These are phyloP conservation scores for Barnettozyma vustinii DNA, from an alignment of 805 yeast species.

Conservation along the genomic window DNA sequence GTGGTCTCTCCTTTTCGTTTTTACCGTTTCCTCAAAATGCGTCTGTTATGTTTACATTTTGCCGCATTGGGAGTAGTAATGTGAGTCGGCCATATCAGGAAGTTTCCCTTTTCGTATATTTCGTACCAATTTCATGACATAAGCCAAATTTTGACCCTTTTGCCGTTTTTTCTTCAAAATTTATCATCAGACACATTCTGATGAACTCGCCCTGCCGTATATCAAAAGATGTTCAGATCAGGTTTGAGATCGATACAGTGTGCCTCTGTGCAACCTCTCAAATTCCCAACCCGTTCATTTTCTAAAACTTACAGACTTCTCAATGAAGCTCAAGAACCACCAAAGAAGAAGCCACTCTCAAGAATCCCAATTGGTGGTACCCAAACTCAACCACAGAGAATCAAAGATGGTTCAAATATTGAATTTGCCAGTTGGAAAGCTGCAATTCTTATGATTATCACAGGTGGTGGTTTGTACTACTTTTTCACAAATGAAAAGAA, in stretches of 20 bases:
- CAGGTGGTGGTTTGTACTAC: conserved; percentile 68
- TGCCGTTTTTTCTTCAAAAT: background rate
- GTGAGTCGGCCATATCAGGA: background rate
- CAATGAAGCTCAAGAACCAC: conserved; percentile 14
- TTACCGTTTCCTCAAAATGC: conserved; percentile 7
- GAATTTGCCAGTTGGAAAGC: conserved; percentile 88
- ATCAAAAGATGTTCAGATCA: background rate
- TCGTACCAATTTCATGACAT: background rate
- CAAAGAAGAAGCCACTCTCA: conserved; percentile 58
- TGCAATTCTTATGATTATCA: conserved; percentile 53
- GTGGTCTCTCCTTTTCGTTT: background rate
- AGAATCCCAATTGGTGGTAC: conserved; percentile 73
- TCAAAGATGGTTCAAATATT: conserved; percentile 40
- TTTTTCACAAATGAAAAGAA: conserved; percentile 74
- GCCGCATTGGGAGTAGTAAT: conserved; percentile 16
- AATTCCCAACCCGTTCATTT: conserved; percentile 3
- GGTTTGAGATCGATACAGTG: background rate
- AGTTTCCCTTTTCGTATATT: background rate
- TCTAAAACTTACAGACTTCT: conserved; percentile 15
- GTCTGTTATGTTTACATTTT: conserved; percentile 19
- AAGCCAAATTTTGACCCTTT: background rate
- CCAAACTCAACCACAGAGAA: conserved; percentile 25
- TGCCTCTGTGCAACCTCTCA: background rate
- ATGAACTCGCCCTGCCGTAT: background rate
- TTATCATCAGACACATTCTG: background rate